Evolutionary conservation across 352 stramenopile species (phyloP).

Genomic region (Elongisporangium prolatum): DNA sequence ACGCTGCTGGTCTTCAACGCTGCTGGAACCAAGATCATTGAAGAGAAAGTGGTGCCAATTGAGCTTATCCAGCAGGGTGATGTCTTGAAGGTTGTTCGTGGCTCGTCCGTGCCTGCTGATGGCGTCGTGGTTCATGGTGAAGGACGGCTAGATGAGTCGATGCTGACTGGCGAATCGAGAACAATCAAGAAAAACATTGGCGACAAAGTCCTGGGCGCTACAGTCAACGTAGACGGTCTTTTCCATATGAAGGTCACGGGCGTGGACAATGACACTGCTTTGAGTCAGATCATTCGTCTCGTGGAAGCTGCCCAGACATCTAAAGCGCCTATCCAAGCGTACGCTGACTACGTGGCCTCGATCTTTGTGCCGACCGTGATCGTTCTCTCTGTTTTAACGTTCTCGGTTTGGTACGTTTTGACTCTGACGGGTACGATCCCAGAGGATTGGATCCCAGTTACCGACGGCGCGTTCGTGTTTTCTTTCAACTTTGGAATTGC

Average conservation of each 20-base stretch:
- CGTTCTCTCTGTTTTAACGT: conserved; percentile 91
- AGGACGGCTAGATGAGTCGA: conserved; percentile 91
- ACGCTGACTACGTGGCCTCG: conserved; percentile 94
- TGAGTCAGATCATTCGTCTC: conserved; percentile 98
- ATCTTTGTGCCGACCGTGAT: conserved; percentile 96
- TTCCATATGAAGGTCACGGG: conserved; percentile 93
- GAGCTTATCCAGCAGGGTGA: conserved; percentile 91
- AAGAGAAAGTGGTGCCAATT: conserved; percentile 79
- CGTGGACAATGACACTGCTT: conserved; percentile 90
- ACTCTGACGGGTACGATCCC: conserved; percentile 58
- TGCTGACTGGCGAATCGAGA: conserved; percentile 94
- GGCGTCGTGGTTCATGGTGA: conserved; percentile 90
- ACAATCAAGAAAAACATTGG: conserved; percentile 89
- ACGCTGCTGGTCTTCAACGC: conserved; percentile 86
- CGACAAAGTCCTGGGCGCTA: conserved; percentile 88
- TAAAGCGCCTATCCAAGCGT: conserved; percentile 97
- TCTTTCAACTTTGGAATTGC: conserved; percentile 97
- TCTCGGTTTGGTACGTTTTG: conserved; percentile 92
- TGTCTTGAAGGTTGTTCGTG: conserved; percentile 92
- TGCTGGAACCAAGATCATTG: conserved; percentile 43
- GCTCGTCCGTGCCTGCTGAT: conserved; percentile 90
- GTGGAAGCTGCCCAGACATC: conserved; percentile 97
- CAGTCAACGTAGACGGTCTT: conserved; percentile 88
- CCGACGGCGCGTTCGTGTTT: conserved; percentile 88
- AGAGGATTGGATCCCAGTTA: conserved; percentile 54